phyloP scores from a whole-genome alignment of 768 basidiomycete genomes.

The Mycena crocata region DNA sequence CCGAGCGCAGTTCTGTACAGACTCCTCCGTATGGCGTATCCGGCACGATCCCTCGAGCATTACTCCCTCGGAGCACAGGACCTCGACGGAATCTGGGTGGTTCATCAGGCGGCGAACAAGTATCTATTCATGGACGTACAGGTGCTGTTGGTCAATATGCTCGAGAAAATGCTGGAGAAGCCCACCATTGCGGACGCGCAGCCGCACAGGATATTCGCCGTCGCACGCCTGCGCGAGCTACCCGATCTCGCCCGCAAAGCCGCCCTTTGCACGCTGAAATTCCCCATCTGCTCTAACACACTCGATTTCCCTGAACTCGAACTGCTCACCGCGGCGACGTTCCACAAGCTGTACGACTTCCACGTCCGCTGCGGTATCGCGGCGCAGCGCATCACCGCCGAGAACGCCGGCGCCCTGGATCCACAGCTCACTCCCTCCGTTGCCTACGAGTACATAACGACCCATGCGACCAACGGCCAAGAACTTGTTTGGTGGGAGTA shows the following conservation, averaged over 20 bases:
- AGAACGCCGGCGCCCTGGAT: background rate
- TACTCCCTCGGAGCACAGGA: background rate
- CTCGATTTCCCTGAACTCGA: slow-evolving; percentile 9
- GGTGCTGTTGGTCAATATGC: background rate
- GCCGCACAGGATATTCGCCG: slow-evolving; percentile 8
- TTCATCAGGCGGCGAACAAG: slow-evolving; percentile 8
- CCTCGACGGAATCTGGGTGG: background rate
- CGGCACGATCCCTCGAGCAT: background rate
- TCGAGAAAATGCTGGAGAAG: slow-evolving; percentile 2
- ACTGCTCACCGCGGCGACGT: slow-evolving; percentile 2
- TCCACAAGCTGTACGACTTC: background rate
- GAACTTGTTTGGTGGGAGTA: background rate
- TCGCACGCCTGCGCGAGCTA: background rate
- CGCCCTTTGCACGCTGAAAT: background rate
- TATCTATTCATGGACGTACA: slow-evolving; percentile 10
- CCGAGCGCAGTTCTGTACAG: background rate
- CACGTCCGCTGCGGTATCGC: background rate
- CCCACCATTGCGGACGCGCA: background rate
- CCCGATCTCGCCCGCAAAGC: slow-evolving; percentile 5
- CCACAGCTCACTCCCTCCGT: background rate
- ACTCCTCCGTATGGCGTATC: slow-evolving; percentile 9
- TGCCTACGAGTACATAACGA: background rate
- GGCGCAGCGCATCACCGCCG: background rate
- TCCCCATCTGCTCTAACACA: too few species aligned
- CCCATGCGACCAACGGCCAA: background rate